A percentile compares a stretch with the other conserved stretches of the same genome.
phyloP scores from a whole-genome alignment of 1,284 basidiomycete genomes.

The Mycena sp. region DNA sequence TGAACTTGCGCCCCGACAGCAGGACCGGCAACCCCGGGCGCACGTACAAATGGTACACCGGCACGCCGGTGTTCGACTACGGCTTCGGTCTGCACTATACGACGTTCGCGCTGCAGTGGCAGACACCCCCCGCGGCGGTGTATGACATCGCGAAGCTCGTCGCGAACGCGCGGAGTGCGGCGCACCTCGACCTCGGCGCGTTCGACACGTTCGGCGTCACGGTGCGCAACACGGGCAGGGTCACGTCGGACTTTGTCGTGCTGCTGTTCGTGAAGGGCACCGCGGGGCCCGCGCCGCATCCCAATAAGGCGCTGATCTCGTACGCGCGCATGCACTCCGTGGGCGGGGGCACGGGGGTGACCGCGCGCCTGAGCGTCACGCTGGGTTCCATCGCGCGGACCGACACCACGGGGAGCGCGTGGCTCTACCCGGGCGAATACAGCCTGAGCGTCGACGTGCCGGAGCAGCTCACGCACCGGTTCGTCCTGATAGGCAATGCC shows the following conservation, averaged over 20 bases:
- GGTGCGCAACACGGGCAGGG: conserved; percentile 58
- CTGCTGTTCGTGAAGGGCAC: conserved; percentile 59
- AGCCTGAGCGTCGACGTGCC: conserved; percentile 51
- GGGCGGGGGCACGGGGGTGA: conserved; percentile 43
- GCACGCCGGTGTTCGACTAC: conserved; percentile 60
- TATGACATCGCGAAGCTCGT: conserved; percentile 53
- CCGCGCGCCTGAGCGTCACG: conserved; percentile 52
- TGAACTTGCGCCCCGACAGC: conserved; percentile 55
- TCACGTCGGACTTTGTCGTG: conserved; percentile 62
- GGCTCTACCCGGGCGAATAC: conserved; percentile 58
- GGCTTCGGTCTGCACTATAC: conserved; percentile 65
- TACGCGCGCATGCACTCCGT: conserved; percentile 58
- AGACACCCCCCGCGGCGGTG: conserved; percentile 37
- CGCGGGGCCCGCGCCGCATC: conserved; percentile 56
- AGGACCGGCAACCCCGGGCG: conserved; percentile 57
- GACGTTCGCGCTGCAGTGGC: conserved; percentile 54
- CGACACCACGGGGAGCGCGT: conserved; percentile 54
- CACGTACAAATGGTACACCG: conserved; percentile 66
- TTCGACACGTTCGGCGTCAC: conserved; percentile 58
- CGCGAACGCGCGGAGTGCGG: conserved; percentile 35
- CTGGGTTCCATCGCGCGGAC: conserved; percentile 61
- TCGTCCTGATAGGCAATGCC: neutral
- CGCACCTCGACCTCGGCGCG: conserved; percentile 49
- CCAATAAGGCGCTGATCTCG: conserved; percentile 62
- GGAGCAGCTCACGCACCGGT: conserved; percentile 7